These are phyloP conservation scores for Debaryomyces subglobosus DNA, from an alignment of 1,139 yeast species.

Conservation along the genomic window DNA sequence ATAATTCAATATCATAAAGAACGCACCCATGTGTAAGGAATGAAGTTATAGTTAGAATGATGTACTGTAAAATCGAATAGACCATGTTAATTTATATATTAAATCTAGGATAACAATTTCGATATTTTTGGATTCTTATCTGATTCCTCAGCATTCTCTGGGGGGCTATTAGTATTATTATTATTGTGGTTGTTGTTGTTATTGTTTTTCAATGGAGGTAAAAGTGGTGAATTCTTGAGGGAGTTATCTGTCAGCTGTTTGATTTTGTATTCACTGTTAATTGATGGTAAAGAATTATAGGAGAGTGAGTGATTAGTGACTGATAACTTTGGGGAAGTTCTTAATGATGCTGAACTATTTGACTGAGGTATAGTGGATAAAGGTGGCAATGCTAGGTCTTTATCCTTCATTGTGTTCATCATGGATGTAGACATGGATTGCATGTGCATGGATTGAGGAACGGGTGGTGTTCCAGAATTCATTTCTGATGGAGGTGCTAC, in stretches of 20 bases:
- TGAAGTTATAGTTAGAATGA: neutral
- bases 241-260: neutral
- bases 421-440: slow-evolving; percentile 3
- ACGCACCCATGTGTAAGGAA: neutral
- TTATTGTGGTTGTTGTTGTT: neutral
- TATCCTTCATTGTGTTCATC: neutral
- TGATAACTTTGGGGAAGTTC: slow-evolving; percentile 9
- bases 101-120: slow-evolving; percentile 27
- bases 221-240: slow-evolving; percentile 9
- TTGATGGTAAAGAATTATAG: slow-evolving; percentile 9
- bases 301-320: slow-evolving; percentile 10
- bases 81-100: neutral
- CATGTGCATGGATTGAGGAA: slow-evolving; percentile 3
- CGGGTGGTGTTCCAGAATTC: slow-evolving; percentile 7
- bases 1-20: neutral
- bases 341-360: neutral
- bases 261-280: neutral
- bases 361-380: slow-evolving; percentile 4
- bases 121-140: slow-evolving; percentile 37
- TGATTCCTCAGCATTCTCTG: slow-evolving; percentile 5
- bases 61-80: neutral
- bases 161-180: neutral
- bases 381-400: slow-evolving; percentile 8
- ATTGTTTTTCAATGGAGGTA: slow-evolving; percentile 10
- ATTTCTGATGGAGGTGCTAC: slow-evolving; percentile 4